A percentile compares a stretch with the other conserved stretches of the same genome.
phyloP scores from a whole-genome alignment of 164 flowering plant species.

The Vitis rupestris region DNA sequence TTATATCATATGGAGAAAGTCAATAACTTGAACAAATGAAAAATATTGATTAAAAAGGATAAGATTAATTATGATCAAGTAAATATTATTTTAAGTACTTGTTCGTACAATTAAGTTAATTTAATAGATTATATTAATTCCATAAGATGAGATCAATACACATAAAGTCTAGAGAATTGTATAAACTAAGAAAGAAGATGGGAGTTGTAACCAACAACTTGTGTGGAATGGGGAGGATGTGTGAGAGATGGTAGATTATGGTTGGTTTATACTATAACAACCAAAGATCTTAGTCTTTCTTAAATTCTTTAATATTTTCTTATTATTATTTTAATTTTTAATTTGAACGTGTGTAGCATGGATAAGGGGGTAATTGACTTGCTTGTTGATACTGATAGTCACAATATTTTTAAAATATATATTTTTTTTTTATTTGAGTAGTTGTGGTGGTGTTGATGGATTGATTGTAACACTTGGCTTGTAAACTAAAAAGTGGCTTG shows the following conservation, averaged over 20 bases:
- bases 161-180: background rate
- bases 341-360: slow-evolving; percentile 4
- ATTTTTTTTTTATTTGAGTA: no score
- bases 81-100: background rate
- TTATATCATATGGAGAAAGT: no score
- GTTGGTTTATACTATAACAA: slow-evolving; percentile 12
- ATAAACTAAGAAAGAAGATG: background rate
- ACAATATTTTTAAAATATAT: no score
- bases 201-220: slow-evolving; percentile 20
- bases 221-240: background rate
- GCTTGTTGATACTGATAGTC: background rate
- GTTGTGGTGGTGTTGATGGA: no score
- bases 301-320: background rate
- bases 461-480: no score
- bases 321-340: background rate
- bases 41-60: background rate
- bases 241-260: slow-evolving; percentile 14
- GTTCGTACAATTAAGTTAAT: background rate
- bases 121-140: slow-evolving; percentile 10
- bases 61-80: background rate
- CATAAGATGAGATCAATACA: background rate
- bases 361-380: background rate
- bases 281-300: background rate
- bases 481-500: no score
- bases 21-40: no score